Evolutionary conservation across 2,329 filamentous ascomycete species (phyloP).

Genomic region (Colletotrichum sp.): DNA sequence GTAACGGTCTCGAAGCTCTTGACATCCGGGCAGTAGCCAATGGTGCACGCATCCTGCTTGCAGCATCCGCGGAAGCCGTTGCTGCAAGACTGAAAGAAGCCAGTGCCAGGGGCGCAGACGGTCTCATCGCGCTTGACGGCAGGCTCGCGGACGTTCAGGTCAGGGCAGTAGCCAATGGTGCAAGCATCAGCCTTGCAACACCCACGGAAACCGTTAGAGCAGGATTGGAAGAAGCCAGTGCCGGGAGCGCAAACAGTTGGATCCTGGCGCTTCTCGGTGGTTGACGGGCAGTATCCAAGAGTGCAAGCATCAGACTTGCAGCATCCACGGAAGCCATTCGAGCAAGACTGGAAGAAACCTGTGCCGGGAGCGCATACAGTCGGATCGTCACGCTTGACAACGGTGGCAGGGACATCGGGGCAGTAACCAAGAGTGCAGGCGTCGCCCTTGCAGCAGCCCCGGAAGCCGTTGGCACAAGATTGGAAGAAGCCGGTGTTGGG

Average conservation of each 20-base stretch:
- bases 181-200: conserved; percentile 14
- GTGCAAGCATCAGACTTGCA: conserved; percentile 12
- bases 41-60: conserved; percentile 9
- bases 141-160: neutral
- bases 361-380: conserved; percentile 5
- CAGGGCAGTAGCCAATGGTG: conserved; percentile 5
- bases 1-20: conserved; percentile 4
- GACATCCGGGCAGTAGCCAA: conserved; percentile 11
- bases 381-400: neutral
- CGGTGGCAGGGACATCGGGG: neutral
- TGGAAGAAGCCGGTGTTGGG: conserved; percentile 13
- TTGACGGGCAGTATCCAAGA: neutral
- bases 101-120: conserved; percentile 4
- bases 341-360: conserved; percentile 10
- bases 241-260: conserved; percentile 1
- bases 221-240: conserved; percentile 11
- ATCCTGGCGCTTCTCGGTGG: neutral
- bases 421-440: conserved; percentile 1
- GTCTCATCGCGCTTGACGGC: neutral
- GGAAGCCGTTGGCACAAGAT: conserved; percentile 16
- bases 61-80: conserved; percentile 15
- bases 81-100: conserved; percentile 13
- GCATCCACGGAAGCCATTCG: conserved; percentile 8
- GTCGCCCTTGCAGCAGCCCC: conserved; percentile 13
- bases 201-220: neutral